These are phyloP conservation scores for Warburgia ugandensis DNA, from an alignment of 164 flowering plant species.

Conservation along the genomic window DNA sequence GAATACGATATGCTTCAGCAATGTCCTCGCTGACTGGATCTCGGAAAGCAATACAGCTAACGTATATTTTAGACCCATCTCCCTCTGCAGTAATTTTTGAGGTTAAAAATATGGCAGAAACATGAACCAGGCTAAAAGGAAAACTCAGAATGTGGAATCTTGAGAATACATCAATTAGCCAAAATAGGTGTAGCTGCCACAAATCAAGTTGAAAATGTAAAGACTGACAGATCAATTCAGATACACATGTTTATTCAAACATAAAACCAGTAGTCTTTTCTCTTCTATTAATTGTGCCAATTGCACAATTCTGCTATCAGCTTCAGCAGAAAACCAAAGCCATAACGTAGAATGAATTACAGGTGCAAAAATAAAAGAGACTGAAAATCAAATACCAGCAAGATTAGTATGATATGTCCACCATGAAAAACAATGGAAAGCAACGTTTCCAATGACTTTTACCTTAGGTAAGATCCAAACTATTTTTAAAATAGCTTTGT, in stretches of 20 bases:
- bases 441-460: too few relatives aligned
- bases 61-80: conserved; percentile 96
- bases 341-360: too few relatives aligned
- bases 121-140: not conserved
- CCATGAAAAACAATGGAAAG: too few relatives aligned
- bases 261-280: not conserved
- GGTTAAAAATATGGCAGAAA: conserved; percentile 2
- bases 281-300: not conserved
- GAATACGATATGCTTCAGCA: conserved; percentile 84
- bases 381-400: too few relatives aligned
- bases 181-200: not conserved
- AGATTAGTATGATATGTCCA: too few relatives aligned
- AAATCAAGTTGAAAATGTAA: not conserved
- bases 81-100: conserved; percentile 66
- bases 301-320: not conserved
- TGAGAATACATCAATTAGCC: not conserved
- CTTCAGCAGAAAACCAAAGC: too few relatives aligned
- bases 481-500: too few relatives aligned
- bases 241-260: conserved; percentile 1
- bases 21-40: conserved; percentile 94
- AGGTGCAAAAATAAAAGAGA: too few relatives aligned
- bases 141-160: not conserved
- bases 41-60: conserved; percentile 93
- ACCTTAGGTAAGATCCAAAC: too few relatives aligned
- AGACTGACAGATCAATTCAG: too few relatives aligned